Percentiles rank a stretch among this genome's conserved stretches.
These are phyloP conservation scores for Pseudogymnoascus sp. DNA, from an alignment of 2,329 filamentous ascomycete species.

Conservation along the genomic window DNA sequence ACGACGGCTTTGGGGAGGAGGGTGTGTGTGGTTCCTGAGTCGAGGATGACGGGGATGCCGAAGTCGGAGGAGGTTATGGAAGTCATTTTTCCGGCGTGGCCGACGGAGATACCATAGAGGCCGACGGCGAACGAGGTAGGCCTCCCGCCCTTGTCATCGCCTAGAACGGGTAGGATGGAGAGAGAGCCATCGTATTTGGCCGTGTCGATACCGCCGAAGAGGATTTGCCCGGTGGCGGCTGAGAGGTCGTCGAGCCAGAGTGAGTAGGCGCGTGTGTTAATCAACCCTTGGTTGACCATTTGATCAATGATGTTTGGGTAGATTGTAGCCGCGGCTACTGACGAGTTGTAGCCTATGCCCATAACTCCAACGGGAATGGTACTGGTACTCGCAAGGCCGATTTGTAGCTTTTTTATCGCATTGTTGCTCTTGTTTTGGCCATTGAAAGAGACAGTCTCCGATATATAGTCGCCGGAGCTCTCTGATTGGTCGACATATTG, in stretches of 20 bases:
- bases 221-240: constrained; percentile 59
- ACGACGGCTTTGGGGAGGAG: constrained; percentile 59
- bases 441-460: constrained; percentile 30
- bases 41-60: constrained; percentile 52
- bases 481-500: constrained; percentile 32
- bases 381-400: constrained; percentile 29
- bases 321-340: constrained; percentile 21
- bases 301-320: constrained; percentile 57
- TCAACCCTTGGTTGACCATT: constrained; percentile 53
- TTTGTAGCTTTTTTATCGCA: constrained; percentile 30
- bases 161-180: constrained; percentile 46
- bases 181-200: constrained; percentile 62
- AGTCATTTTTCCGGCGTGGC: constrained; percentile 33
- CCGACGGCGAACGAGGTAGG: constrained; percentile 35
- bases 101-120: constrained; percentile 33
- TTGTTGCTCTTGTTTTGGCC: constrained; percentile 17
- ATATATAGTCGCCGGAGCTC: constrained; percentile 31
- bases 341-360: constrained; percentile 33
- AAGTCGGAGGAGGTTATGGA: constrained; percentile 25
- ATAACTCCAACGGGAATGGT: constrained; percentile 27
- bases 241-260: constrained; percentile 52
- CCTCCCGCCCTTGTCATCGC: constrained; percentile 36
- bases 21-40: constrained; percentile 66
- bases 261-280: constrained; percentile 58
- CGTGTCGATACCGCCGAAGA: constrained; percentile 76